These are phyloP conservation scores for Euphorbia schlechtendalii DNA, from an alignment of 441 rosid genomes.

Conservation along the genomic window DNA sequence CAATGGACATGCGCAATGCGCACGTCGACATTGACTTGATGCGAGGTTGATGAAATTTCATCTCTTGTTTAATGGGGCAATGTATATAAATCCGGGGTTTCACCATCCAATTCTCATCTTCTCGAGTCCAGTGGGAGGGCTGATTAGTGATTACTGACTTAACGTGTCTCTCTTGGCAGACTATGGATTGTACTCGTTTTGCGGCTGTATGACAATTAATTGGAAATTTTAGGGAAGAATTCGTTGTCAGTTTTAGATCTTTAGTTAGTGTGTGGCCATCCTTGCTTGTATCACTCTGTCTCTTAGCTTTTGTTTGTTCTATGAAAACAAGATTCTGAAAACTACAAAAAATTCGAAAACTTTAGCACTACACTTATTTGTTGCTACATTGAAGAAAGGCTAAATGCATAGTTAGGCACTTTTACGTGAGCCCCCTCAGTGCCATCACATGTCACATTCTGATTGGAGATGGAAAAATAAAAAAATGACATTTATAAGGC, in stretches of 20 bases:
- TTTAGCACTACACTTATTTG: no score
- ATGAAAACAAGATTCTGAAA: neutral
- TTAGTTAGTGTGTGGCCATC: neutral
- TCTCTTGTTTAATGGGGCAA: neutral
- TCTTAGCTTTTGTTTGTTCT: neutral
- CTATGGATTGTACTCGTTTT: slow-evolving; percentile 26
- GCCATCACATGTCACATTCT: no score
- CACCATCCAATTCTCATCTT: slow-evolving; percentile 22
- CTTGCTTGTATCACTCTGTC: neutral
- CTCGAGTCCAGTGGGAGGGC: slow-evolving; percentile 18
- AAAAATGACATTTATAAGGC: no score
- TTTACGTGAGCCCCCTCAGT: no score
- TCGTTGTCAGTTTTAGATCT: neutral
- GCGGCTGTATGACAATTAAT: slow-evolving; percentile 26
- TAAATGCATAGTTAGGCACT: no score
- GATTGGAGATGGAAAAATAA: no score
- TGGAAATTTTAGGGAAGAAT: slow-evolving; percentile 11
- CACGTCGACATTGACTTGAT: slow-evolving; percentile 82
- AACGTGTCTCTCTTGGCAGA: slow-evolving; percentile 15
- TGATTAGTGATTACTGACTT: slow-evolving; percentile 23
- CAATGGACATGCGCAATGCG: slow-evolving; percentile 59
- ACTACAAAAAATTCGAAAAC: neutral
- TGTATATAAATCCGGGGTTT: slow-evolving; percentile 36
- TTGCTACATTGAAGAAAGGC: no score
- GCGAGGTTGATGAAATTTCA: slow-evolving; percentile 49